These are phyloP conservation scores for Flaveria ramosissima DNA, from an alignment of 129 eudicot species.

Conservation along the genomic window DNA sequence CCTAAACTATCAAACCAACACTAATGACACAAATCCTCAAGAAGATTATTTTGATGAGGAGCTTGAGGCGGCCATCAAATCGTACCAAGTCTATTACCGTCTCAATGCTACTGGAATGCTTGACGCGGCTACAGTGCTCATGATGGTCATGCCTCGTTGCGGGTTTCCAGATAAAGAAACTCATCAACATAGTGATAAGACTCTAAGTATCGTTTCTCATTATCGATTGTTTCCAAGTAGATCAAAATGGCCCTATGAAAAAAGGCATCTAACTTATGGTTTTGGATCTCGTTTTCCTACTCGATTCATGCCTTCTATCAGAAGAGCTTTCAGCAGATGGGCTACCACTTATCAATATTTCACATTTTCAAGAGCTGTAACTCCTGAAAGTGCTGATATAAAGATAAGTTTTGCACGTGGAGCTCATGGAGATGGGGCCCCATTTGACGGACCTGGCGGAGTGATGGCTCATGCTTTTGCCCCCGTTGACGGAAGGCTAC, in stretches of 20 bases:
- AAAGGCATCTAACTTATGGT: slow-evolving; percentile 32
- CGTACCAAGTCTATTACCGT: slow-evolving; percentile 40
- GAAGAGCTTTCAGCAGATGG: slow-evolving; percentile 38
- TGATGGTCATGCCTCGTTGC: slow-evolving; percentile 40
- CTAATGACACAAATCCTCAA: slow-evolving; percentile 8
- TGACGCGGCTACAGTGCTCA: slow-evolving; percentile 23
- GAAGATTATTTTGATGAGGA: slow-evolving; percentile 39
- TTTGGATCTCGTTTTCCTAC: slow-evolving; percentile 32
- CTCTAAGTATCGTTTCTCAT: slow-evolving; percentile 22
- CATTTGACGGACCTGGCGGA: slow-evolving; percentile 46
- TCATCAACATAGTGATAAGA: not conserved
- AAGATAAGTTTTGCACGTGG: slow-evolving; percentile 30
- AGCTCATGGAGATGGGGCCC: slow-evolving; percentile 38
- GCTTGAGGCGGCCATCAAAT: slow-evolving; percentile 38
- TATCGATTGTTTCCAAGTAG: slow-evolving; percentile 24
- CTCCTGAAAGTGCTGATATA: slow-evolving; percentile 28
- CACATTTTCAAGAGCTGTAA: slow-evolving; percentile 35
- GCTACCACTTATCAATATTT: slow-evolving; percentile 23
- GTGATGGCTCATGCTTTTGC: slow-evolving; percentile 41
- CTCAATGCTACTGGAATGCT: slow-evolving; percentile 37
- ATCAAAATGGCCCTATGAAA: slow-evolving; percentile 33
- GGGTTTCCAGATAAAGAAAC: slow-evolving; percentile 40
- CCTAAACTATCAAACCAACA: slow-evolving; percentile 24
- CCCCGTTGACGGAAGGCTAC: slow-evolving; percentile 38
- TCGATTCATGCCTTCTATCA: slow-evolving; percentile 24